A percentile compares a stretch with the other conserved stretches of the same genome.
Evolutionary conservation across 2,329 filamentous ascomycete genomes (phyloP).

Genomic region (Xylogone sp.): DNA sequence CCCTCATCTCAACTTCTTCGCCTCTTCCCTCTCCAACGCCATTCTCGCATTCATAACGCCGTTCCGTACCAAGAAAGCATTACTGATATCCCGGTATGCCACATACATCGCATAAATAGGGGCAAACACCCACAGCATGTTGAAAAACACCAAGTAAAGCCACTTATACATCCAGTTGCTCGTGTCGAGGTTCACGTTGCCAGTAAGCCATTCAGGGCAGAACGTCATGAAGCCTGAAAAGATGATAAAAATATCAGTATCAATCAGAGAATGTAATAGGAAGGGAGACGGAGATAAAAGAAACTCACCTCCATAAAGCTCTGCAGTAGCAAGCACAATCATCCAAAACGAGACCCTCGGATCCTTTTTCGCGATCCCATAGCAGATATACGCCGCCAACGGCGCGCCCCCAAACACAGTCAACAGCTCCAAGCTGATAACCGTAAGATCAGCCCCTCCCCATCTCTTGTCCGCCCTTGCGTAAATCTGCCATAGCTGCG

Average conservation of each 20-base stretch:
- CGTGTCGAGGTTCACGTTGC: constrained; percentile 57
- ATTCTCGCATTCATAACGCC: constrained; percentile 24
- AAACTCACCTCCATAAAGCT: constrained; percentile 58
- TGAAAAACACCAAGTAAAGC: constrained; percentile 68
- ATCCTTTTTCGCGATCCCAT: constrained; percentile 52
- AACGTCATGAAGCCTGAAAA: constrained; percentile 64
- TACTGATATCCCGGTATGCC: constrained; percentile 49
- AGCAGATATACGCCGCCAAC: constrained; percentile 56
- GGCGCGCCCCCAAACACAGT: constrained; percentile 62
- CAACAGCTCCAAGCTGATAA: constrained; percentile 62
- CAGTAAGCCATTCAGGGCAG: constrained; percentile 64
- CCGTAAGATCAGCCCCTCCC: constrained; percentile 58
- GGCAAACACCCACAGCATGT: constrained; percentile 63
- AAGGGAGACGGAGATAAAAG: not conserved
- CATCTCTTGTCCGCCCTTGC: constrained; percentile 60
- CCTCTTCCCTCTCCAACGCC: constrained; percentile 28
- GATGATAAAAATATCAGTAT: not conserved
- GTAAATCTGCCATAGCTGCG: constrained; percentile 66
- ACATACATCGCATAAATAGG: constrained; percentile 57
- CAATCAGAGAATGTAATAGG: not conserved
- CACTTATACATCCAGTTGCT: constrained; percentile 61
- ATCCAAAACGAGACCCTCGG: constrained; percentile 57
- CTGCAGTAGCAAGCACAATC: constrained; percentile 60
- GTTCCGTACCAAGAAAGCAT: constrained; percentile 44
- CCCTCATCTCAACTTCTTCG: constrained; percentile 8